These are phyloP conservation scores for Castanopsis chinensis DNA, from an alignment of 306 rosid genomes.

Conservation along the genomic window DNA sequence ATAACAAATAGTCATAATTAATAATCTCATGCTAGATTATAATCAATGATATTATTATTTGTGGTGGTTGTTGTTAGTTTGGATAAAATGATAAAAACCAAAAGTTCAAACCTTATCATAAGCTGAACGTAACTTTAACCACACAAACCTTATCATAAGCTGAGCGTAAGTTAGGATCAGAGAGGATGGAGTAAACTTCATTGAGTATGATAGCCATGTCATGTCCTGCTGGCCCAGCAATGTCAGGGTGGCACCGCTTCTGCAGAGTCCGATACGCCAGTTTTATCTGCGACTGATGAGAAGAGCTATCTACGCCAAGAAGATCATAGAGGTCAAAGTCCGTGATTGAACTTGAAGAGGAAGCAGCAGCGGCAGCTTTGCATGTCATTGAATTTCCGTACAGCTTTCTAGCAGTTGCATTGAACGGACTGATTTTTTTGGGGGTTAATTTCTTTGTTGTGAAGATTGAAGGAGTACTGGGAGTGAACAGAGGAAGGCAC, in stretches of 20 bases:
- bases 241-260: constrained; percentile 90
- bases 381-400: constrained; percentile 27
- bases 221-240: constrained; percentile 87
- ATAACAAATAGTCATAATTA: too few species aligned
- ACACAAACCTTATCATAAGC: constrained; percentile 74
- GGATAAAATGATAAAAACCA: too few species aligned
- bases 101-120: too few species aligned
- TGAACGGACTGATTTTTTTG: not conserved
- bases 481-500: constrained; percentile 16
- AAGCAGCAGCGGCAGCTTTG: constrained; percentile 37
- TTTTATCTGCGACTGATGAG: constrained; percentile 61
- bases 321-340: constrained; percentile 86
- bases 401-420: not conserved
- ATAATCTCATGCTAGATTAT: too few species aligned
- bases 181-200: constrained; percentile 75
- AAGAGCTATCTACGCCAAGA: constrained; percentile 67
- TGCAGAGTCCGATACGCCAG: constrained; percentile 77
- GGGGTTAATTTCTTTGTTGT: not conserved
- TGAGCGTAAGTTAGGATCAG: constrained; percentile 61
- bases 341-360: constrained; percentile 17
- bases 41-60: too few species aligned
- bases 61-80: too few species aligned
- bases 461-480: not conserved
- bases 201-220: constrained; percentile 95
- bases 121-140: too few species aligned